Evolutionary conservation across 257 asterid genomes (phyloP), one percentile per base, ranked within the genome.

Genomic region (Coffea eugenioides): DNA sequence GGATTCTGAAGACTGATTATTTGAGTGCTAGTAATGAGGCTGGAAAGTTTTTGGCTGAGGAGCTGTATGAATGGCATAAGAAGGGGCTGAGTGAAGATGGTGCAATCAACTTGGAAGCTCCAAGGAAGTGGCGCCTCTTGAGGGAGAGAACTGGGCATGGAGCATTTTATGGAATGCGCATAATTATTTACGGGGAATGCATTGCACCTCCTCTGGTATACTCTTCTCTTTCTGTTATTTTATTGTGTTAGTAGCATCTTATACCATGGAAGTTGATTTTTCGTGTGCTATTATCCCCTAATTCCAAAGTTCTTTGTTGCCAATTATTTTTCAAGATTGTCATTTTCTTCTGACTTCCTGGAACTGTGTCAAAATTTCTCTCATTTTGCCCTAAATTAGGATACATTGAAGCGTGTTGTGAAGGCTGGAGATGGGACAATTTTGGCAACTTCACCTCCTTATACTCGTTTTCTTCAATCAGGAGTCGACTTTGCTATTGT

Each of bases 351-450:
- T 6, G 54, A 70, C 11, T 10, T 45, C 25, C 13, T 10, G 18
- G 16, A 2, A 6, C 34, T 61, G 16, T 13, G 61, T 41, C 13
- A 45, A 25, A 27, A 12, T 77, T 46, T 27, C n/a, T 81, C 57
- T 67, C 9, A 49, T 54, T 69, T 59, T 81, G 73, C 76, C 59
- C 64, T 81, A 71, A 67, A 84, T 69, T 83, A 95, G 99, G 99
- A 95, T 70, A 95, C 99, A 3, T 66, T 95, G 79, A 95, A 95
- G 86, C 97, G 97, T 34, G 96, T 80, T 0, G 81, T 95, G 67
- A 93, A 92, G 92, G 97, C 97, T 11, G 99, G 99, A 73, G 98
- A 88, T 34, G 99, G 99, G 57, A 89, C 90, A 16, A 90, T 92
- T 76, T 71, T 95, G 75, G 99, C 98, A 81, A 95, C 99, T 25